Evolutionary conservation across 805 yeast species (phyloP).

Genomic region (Yarrowia sp.): DNA sequence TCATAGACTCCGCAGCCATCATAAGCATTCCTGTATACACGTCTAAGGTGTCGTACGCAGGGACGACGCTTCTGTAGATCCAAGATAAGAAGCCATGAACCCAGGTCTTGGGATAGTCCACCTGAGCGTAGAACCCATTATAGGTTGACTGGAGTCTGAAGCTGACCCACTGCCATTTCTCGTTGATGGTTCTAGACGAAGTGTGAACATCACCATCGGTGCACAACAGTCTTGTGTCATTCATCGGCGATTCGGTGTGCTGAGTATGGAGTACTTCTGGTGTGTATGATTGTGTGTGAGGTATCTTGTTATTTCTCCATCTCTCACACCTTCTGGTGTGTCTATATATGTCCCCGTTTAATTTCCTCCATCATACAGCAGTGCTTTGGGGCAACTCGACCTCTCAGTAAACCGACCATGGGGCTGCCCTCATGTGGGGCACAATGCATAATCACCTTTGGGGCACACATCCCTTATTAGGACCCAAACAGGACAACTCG

Average conservation of each 20-base stretch:
- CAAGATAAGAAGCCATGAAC: not conserved
- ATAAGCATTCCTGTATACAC: not conserved
- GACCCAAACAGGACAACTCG: not conserved
- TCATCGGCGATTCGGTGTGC: not conserved
- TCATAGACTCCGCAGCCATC: constrained; percentile 7
- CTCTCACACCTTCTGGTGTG: not conserved
- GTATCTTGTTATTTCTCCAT: not conserved
- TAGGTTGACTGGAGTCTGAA: not conserved
- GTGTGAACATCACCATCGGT: not conserved
- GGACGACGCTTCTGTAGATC: not conserved
- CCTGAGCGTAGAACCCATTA: not conserved
- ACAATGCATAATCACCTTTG: not conserved
- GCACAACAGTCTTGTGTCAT: constrained; percentile 8
- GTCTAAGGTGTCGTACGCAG: not conserved
- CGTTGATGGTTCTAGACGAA: not conserved
- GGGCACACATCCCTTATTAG: not conserved
- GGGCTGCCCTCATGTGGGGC: constrained; percentile 1
- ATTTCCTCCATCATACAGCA: not conserved
- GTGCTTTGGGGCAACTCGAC: not conserved
- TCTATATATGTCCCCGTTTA: not conserved
- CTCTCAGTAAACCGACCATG: not conserved
- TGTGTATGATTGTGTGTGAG: not conserved
- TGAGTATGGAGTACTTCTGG: not conserved
- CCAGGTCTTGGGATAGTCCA: constrained; percentile 5
- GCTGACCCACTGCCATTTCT: not conserved